Percentiles rank a stretch among this genome's conserved stretches.
phyloP scores from a whole-genome alignment of 2,329 filamentous ascomycete genomes.

The Stachybotrys chlorohalonatus region DNA sequence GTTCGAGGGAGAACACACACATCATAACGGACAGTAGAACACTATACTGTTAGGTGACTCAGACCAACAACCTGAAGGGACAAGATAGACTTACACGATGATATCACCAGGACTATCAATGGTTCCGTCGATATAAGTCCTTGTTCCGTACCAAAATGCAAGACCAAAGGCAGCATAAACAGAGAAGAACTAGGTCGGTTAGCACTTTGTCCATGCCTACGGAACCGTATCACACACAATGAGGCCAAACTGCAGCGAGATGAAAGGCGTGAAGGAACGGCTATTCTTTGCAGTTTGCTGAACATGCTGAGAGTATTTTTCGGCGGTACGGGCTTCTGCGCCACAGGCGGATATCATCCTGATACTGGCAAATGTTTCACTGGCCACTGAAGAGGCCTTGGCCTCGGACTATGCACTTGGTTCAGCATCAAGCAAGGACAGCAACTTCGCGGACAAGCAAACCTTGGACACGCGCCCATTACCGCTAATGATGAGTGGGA shows the following conservation, averaged over 20 bases:
- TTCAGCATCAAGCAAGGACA: background rate
- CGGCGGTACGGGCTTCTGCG: slow-evolving; percentile 44
- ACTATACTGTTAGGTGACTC: slow-evolving; percentile 9
- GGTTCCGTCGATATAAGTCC: slow-evolving; percentile 34
- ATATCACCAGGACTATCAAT: slow-evolving; percentile 43
- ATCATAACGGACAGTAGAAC: slow-evolving; percentile 52
- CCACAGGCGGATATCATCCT: slow-evolving; percentile 56
- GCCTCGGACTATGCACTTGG: slow-evolving; percentile 32
- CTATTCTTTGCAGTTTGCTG: slow-evolving; percentile 43
- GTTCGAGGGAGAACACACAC: slow-evolving; percentile 46
- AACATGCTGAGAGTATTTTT: slow-evolving; percentile 46
- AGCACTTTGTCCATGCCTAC: slow-evolving; percentile 1
- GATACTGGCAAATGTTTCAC: slow-evolving; percentile 50
- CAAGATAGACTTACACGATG: slow-evolving; percentile 34
- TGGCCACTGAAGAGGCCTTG: slow-evolving; percentile 49
- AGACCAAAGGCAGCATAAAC: slow-evolving; percentile 45
- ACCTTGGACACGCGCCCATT: slow-evolving; percentile 34
- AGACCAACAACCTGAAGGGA: background rate
- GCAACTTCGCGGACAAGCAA: background rate
- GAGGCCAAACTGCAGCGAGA: slow-evolving; percentile 43
- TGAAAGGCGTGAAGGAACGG: slow-evolving; percentile 37
- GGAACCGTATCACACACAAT: slow-evolving; percentile 21
- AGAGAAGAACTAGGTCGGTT: slow-evolving; percentile 37
- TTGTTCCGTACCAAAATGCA: slow-evolving; percentile 55
- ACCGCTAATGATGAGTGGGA: slow-evolving; percentile 48